Evolutionary conservation across 257 asterid genomes (phyloP), one percentile per base, ranked within the genome.

Genomic region (Nicotiana undulata): DNA sequence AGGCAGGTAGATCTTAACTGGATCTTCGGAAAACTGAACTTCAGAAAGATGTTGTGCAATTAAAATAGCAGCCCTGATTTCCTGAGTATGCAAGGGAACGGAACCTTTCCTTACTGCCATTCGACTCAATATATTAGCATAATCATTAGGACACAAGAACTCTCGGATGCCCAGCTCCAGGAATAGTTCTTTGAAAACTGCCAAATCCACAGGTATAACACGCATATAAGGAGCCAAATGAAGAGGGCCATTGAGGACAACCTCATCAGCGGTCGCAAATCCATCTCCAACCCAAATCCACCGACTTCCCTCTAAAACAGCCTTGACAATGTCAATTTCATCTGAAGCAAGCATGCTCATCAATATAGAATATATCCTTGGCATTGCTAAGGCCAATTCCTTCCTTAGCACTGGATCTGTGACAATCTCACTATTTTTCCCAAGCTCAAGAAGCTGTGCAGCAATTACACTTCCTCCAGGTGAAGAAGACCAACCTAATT

Each of bases 281-380:
- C 99, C 99, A 86, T 95, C 98, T 84, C 99, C 99, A 15, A 95
- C 99, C 99, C 99, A 95, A 85, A 95, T 86, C 97, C 99, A 95
- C 88, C 95, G 89, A 85, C 91, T 87, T 82, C 99, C 97, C 91
- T 95, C 99, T 79, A 95, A 87, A 87, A 95, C 87, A 86, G 97
- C 99, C 87, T 90, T 95, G 65, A 95, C 94, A 83, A 95, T 89
- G 78, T 93, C 98, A 85, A 95, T 90, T 85, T 93, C 98, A 86
- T 95, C 99, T 60, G 99, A 87, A 82, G 90, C 89, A 82, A 91
- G 83, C 90, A 93, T 87, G 82, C 89, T 85, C 89, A 83, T 81
- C 82, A 95, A 86, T 83, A 92, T 88, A 76, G 98, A 87, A 86
- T 93, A 95, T 82, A 95, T 89, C 86, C 92, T 92, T 68, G 99